Conservation (phyloP, 1,284 basidiomycete species). For the Ceratobasidium sp. region DNA sequence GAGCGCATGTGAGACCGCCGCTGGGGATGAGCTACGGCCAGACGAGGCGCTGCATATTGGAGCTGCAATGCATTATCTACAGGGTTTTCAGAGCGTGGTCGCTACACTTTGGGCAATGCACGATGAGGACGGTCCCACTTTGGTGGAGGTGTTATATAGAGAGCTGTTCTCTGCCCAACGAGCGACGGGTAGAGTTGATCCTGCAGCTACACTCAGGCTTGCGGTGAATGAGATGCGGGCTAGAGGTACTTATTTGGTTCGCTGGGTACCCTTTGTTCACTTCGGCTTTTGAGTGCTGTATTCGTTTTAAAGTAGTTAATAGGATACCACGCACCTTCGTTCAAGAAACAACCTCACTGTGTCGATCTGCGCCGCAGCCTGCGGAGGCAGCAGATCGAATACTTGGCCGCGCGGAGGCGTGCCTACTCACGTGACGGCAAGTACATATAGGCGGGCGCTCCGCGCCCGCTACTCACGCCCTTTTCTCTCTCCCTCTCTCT, state of each 20-base stretch:
- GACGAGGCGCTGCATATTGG: slow-evolving; percentile 28
- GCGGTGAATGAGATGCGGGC: slow-evolving; percentile 11
- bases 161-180: background rate
- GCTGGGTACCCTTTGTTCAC: slow-evolving; percentile 26
- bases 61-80: slow-evolving; percentile 13
- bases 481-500: too few relatives aligned
- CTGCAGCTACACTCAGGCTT: background rate
- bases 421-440: too few relatives aligned
- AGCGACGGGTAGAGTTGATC: background rate
- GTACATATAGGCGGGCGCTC: too few relatives aligned
- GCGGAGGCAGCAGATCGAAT: too few relatives aligned
- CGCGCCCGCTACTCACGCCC: too few relatives aligned
- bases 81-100: slow-evolving; percentile 29
- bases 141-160: slow-evolving; percentile 13
- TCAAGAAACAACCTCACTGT: too few relatives aligned
- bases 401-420: too few relatives aligned
- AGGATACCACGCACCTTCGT: background rate
- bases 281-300: background rate
- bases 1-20: slow-evolving; percentile 23
- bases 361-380: too few relatives aligned
- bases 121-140: slow-evolving; percentile 6
- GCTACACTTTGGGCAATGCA: slow-evolving; percentile 28
- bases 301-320: background rate
- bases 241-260: background rate
- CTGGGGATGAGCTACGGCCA: slow-evolving; percentile 14